phyloP scores from a whole-genome alignment of 257 asterid species.

The Capsicum rhomboideum region DNA sequence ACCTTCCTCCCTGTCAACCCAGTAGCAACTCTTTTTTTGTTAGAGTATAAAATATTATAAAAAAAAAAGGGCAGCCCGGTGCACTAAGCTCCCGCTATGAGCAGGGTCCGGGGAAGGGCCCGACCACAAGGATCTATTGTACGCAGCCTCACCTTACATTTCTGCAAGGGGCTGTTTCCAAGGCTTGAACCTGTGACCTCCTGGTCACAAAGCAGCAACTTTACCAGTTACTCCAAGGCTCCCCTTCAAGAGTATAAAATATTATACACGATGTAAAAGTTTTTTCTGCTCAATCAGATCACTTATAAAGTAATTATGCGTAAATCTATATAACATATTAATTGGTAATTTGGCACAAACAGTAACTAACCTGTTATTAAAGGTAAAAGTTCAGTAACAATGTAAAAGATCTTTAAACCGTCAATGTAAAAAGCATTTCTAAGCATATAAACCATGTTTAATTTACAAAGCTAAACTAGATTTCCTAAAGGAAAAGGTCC shows the following conservation, averaged over 20 bases:
- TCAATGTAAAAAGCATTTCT: not conserved
- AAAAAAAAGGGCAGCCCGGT: too few relatives aligned
- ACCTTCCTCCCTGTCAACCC: not conserved
- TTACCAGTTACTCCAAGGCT: too few relatives aligned
- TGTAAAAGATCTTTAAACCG: not conserved
- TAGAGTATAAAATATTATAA: not conserved
- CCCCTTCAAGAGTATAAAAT: too few relatives aligned
- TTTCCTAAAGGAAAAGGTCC: not conserved
- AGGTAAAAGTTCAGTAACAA: not conserved
- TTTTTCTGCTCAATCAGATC: not conserved
- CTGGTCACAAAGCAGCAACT: too few relatives aligned
- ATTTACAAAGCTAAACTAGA: not conserved
- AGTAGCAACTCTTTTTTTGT: not conserved
- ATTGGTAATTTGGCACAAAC: not conserved
- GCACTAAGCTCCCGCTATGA: too few relatives aligned
- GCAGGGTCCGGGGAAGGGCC: too few relatives aligned
- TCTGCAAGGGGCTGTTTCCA: too few relatives aligned
- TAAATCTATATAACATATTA: not conserved
- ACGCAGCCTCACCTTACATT: too few relatives aligned
- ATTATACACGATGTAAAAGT: not conserved
- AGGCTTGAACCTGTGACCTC: too few relatives aligned
- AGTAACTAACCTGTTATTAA: not conserved
- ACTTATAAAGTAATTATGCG: not conserved
- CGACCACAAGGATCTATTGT: too few relatives aligned
- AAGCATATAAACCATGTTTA: not conserved